These are phyloP conservation scores for Stagonosporopsis tanaceti DNA, from an alignment of 2,329 filamentous ascomycete species.

Conservation along the genomic window DNA sequence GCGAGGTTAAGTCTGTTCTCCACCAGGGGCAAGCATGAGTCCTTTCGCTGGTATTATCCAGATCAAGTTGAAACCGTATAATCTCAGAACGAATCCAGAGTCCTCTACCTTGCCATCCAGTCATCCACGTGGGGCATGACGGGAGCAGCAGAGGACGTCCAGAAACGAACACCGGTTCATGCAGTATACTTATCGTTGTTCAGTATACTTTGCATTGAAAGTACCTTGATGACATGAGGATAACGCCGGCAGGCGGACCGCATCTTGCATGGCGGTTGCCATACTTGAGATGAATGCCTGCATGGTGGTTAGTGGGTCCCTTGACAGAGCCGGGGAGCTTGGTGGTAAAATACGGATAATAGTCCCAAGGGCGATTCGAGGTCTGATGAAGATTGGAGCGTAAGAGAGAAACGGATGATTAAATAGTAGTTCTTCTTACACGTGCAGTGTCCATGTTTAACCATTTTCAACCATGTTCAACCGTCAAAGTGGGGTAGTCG, in stretches of 20 bases:
- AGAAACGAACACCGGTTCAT: slow-evolving; percentile 54
- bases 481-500: slow-evolving; percentile 41
- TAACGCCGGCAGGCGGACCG: slow-evolving; percentile 45
- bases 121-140: slow-evolving; percentile 2
- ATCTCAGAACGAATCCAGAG: slow-evolving; percentile 71
- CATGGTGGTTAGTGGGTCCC: slow-evolving; percentile 29
- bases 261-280: slow-evolving; percentile 41
- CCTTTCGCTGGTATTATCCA: slow-evolving; percentile 99
- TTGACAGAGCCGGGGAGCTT: not conserved
- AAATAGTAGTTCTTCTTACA: slow-evolving; percentile 28
- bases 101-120: slow-evolving; percentile 6
- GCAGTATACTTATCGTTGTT: slow-evolving; percentile 48
- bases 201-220: slow-evolving; percentile 50
- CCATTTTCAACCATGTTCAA: slow-evolving; percentile 33
- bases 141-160: slow-evolving; percentile 16
- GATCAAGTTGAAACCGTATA: slow-evolving; percentile 97
- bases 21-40: slow-evolving; percentile 76
- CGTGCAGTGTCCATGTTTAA: slow-evolving; percentile 18
- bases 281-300: slow-evolving; percentile 41
- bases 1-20: slow-evolving; percentile 41
- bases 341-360: slow-evolving; percentile 33
- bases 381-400: not conserved
- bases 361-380: not conserved
- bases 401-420: slow-evolving; percentile 17
- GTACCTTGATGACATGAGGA: slow-evolving; percentile 49